These are phyloP conservation scores for Candida jianshihensis DNA, from an alignment of 805 yeast species.

Conservation along the genomic window DNA sequence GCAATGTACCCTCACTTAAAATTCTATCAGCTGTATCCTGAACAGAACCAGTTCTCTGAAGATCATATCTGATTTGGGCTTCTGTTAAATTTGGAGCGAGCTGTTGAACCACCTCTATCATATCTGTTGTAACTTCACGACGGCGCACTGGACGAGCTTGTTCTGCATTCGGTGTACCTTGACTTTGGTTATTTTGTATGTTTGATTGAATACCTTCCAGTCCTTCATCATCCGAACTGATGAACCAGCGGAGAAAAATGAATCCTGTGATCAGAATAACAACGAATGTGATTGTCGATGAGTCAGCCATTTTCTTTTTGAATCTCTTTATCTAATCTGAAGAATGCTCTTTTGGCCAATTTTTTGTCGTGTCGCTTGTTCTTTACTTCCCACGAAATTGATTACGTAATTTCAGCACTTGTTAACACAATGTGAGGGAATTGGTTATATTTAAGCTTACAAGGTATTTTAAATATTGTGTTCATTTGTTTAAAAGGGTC, in stretches of 20 bases:
- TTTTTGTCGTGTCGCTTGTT: no score
- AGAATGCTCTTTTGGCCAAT: neutral
- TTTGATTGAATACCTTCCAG: constrained; percentile 4
- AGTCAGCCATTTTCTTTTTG: constrained; percentile 35
- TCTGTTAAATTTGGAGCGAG: constrained; percentile 68
- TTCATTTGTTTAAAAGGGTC: no score
- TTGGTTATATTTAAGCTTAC: no score
- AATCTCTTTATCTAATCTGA: neutral
- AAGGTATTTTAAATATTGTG: no score
- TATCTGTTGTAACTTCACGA: constrained; percentile 52
- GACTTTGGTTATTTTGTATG: neutral
- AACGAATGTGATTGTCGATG: constrained; percentile 45
- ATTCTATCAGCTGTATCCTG: constrained; percentile 72
- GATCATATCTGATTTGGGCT: constrained; percentile 67
- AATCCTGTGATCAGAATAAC: constrained; percentile 45
- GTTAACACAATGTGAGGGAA: no score
- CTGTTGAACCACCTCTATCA: constrained; percentile 82
- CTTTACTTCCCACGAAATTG: no score
- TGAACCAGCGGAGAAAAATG: constrained; percentile 58
- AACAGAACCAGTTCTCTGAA: constrained; percentile 73
- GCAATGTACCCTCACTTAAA: constrained; percentile 53
- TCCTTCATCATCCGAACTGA: constrained; percentile 42
- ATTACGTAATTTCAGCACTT: no score
- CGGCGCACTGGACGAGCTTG: constrained; percentile 10
- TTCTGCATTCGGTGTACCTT: neutral